Conservation (phyloP, 108 stramenopile genomes). For the Tribonema minus region DNA sequence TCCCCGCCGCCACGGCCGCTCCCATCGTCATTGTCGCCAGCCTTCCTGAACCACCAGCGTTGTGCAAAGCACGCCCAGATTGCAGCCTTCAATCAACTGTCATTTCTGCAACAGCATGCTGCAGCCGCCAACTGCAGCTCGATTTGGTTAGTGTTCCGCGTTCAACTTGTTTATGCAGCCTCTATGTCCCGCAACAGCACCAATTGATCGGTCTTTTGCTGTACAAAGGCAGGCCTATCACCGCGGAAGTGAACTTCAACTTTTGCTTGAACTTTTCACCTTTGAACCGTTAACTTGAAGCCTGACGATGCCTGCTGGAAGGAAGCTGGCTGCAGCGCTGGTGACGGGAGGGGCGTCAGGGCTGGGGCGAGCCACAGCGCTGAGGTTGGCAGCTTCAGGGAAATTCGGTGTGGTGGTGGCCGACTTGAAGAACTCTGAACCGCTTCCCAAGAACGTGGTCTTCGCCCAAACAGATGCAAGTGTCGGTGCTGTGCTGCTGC, state of each 20-base stretch:
- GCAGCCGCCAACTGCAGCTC: background rate
- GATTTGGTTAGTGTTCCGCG: no score
- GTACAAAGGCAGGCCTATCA: background rate
- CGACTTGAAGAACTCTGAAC: slow-evolving; percentile 64
- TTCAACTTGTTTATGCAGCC: background rate
- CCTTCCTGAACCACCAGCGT: no score
- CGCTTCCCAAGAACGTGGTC: slow-evolving; percentile 34
- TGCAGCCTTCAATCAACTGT: background rate
- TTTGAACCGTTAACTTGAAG: background rate
- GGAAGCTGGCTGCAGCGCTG: slow-evolving; percentile 45
- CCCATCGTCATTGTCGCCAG: no score
- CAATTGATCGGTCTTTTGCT: background rate
- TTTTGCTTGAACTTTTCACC: background rate
- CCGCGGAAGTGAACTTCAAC: background rate
- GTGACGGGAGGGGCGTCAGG: slow-evolving; percentile 85
- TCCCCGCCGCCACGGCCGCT: no score
- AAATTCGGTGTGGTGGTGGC: slow-evolving; percentile 74
- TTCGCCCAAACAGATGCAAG: slow-evolving; percentile 13
- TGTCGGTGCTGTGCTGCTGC: background rate
- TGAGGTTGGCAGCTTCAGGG: slow-evolving; percentile 65
- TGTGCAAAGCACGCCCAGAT: no score
- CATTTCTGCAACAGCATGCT: background rate
- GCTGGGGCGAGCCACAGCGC: slow-evolving; percentile 79
- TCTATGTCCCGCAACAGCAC: background rate
- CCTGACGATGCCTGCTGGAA: background rate